These are phyloP conservation scores for Aspergillus bertholletiae DNA, from an alignment of 495 filamentous ascomycete genomes.

Conservation along the genomic window DNA sequence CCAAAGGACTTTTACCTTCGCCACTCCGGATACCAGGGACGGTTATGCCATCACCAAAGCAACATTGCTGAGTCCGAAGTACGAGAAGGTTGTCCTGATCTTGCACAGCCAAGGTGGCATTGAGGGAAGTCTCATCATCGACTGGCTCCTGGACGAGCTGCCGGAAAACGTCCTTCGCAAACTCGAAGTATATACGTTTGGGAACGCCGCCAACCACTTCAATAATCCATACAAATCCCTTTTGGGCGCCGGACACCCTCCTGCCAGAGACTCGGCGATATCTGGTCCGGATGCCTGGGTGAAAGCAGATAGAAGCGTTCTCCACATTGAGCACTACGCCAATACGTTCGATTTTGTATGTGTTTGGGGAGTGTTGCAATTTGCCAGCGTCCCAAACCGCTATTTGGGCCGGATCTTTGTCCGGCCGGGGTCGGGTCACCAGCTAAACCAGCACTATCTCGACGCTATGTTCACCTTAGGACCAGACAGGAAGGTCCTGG, in stretches of 20 bases:
- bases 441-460: conserved; percentile 78
- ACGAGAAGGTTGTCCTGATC: conserved; percentile 72
- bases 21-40: conserved; percentile 62
- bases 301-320: conserved; percentile 38
- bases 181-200: conserved; percentile 85
- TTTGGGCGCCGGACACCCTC: neutral
- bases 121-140: conserved; percentile 67
- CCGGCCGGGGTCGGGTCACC: conserved; percentile 64
- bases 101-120: conserved; percentile 83
- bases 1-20: conserved; percentile 71
- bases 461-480: conserved; percentile 66
- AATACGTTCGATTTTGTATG: conserved; percentile 75
- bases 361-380: conserved; percentile 70
- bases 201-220: conserved; percentile 81
- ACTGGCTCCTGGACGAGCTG: conserved; percentile 76
- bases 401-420: conserved; percentile 76
- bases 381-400: conserved; percentile 43
- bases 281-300: neutral
- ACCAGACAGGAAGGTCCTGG: conserved; percentile 20
- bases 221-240: conserved; percentile 62
- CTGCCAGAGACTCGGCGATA: neutral
- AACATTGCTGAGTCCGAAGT: conserved; percentile 36
- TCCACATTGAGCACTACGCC: conserved; percentile 82
- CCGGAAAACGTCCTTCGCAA: conserved; percentile 62
- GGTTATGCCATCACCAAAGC: conserved; percentile 30